Evolutionary conservation across 257 asterid species (phyloP), one percentile per base, ranked within the genome.

Genomic region (Ajuga chamaepitys): DNA sequence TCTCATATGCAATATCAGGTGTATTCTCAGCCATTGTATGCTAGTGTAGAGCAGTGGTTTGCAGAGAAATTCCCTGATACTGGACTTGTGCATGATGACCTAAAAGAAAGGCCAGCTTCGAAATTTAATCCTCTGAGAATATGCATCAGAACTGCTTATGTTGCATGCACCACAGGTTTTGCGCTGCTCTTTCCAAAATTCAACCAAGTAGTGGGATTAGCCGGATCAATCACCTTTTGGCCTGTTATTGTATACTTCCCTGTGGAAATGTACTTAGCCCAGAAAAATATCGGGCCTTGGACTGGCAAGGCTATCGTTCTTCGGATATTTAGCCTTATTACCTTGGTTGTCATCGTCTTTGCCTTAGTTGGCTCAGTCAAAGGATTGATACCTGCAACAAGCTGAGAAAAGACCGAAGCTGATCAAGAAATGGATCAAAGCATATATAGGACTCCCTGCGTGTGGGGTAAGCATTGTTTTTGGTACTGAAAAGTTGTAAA

Each of bases 141-240:
- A 69, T 66, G 84, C 42, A 67, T 85, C 42, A 72, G 96, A 28
- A 83, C 91, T 4, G 58, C 78, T 1, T 89, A 87, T 16, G 97
- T 87, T 28, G 86, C 71, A 20, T 61, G 66, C 58, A 71, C 82
- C 18, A 85, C 95, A 9, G 87, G 85, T 18, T 51, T 85, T 18
- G 86, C 88, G 0, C 58, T 82, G 10, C 14, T 81, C 1, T 89
- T 89, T 44, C 98, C 98, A 4, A 85, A 85, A 74, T 89, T 93
- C 55, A 87, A 93, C 77, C 81, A 89, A 63, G 87, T 89, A 6
- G 62, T 85, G 16, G 95, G 89, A 28, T 82, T 93, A 18, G 82
- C 96, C 0, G 98, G 96, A 62, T 82, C 96, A 0, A 62, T 93
- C 13, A 80, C 65, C 72, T 87, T 87, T 51, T 89, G 98, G 96